Conservation (phyloP, 345 rosid species). For the Gossypioides kirkii region DNA sequence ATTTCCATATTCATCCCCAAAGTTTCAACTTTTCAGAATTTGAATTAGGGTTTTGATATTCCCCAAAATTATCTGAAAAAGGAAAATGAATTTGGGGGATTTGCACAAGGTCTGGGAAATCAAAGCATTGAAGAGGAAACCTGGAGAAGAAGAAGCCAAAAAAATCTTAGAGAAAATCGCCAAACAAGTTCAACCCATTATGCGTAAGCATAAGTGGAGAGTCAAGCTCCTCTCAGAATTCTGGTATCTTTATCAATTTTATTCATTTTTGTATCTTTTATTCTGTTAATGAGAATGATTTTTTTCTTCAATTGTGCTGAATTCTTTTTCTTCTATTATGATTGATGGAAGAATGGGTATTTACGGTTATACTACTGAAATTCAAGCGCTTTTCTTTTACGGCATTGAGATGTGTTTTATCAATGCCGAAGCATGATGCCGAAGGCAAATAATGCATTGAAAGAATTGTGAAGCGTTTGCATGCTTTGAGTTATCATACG, state of each 20-base stretch:
- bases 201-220: slow-evolving; percentile 39
- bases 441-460: no score
- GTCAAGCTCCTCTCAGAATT: slow-evolving; percentile 48
- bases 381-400: no score
- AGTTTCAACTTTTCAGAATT: neutral
- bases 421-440: no score
- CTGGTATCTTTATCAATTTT: slow-evolving; percentile 14
- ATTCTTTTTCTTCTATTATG: no score
- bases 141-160: neutral
- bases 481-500: no score
- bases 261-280: slow-evolving; percentile 1
- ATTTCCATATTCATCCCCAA: neutral
- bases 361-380: no score
- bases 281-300: neutral
- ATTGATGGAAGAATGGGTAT: no score
- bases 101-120: slow-evolving; percentile 13
- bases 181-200: slow-evolving; percentile 33
- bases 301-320: slow-evolving; percentile 36
- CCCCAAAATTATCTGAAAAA: neutral
- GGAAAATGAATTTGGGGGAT: slow-evolving; percentile 28
- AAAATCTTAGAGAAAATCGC: slow-evolving; percentile 7
- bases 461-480: no score
- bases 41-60: neutral
- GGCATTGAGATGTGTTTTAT: no score
- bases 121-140: slow-evolving; percentile 1